Base-by-base conservation (phyloP, 352 stramenopile species). In the Pythium aquatile region DNA sequence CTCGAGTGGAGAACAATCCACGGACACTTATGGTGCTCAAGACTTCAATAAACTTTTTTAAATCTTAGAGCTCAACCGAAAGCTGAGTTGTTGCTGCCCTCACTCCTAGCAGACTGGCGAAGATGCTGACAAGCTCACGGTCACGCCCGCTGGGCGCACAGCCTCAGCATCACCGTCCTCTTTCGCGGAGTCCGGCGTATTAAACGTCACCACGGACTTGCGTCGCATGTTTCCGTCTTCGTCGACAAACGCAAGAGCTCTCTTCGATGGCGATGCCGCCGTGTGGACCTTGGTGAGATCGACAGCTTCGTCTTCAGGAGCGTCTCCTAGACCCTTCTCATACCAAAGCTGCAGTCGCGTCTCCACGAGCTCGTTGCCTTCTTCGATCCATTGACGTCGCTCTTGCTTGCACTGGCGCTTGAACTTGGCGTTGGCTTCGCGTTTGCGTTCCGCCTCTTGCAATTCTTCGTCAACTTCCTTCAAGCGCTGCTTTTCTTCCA, bases 191-290 rank as follows among this genome's bases (percentile, higher is more conserved):
- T 47, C 39, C 17, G 39, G 24, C 4, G 14, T 8, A 8, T 47
- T 16, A 16, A 47, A 47, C 17, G 20, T 47, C 2, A 47, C 13
- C 39, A 24, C 24, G 14, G 56, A 63, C 30, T 72, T 66, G 30
- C 77, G 76, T 10, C 78, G 74, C 17, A 87, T 55, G 51, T 88
- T 88, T 0, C 77, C 77, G 14, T 77, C 66, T 0, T 67, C 8
- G 35, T 88, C 79, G 54, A 88, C 77, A 55, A 76, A 88, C 16
- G 70, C 65, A 44, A 74, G 63, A 17, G 64, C 55, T 28, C 72
- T 75, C 30, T 61, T 61, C 37, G 77, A 85, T 44, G 79, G 77
- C 10, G 70, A 81, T 7, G 33, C 16, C 5, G 56, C 42, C 16
- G 74, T 79, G 59, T 84, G 75, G 2, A 48, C 40, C 40, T 86